Base-by-base conservation (phyloP, 2,329 filamentous ascomycete species). In the Neofusicoccum kwambonambiense region DNA sequence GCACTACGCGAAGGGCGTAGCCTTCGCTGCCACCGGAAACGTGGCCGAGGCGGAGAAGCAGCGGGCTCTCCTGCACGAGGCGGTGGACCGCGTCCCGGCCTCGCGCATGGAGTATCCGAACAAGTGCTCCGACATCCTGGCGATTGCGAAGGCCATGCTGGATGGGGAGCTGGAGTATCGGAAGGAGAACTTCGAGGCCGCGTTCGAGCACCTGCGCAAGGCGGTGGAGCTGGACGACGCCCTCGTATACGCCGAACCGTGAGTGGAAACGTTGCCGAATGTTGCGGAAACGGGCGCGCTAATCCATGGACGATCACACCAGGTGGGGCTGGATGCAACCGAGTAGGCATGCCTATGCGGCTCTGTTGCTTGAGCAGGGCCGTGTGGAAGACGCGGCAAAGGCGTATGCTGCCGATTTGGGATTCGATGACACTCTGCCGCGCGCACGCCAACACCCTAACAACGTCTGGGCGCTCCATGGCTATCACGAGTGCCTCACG, bases 321-420 rank as follows among this genome's bases (percentile, higher is more conserved):
- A 52, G 50, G 6, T 92, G 89, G 89, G 88, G 88, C 0, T 92
- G 90, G 89, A 91, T 92, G 89, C 88, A 90, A 71, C 90, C 90
- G 0, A 85, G 86, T 0, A 81, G 89, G 3, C 90, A 92, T 73
- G 89, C 89, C 0, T 89, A 89, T 58, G 89, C 87, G 1, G 90
- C 89, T 0, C 78, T 93, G 3, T 73, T 91, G 35, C 79, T 91
- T 12, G 90, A 92, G 71, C 89, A 90, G 70, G 86, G 84, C n/a
- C 69, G 67, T 15, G 67, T 78, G 4, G 72, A 77, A 62, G 75
- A 79, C 60, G 79, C 79, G 5, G 70, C 72, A 13, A 68, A 70
- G 8, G 74, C 74, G 11, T 80, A 80, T 50, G 73, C 69, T 15
- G 78, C 75, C 6, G 79, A 81, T 69, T 69, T 81, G 13, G 79